A percentile compares a stretch with the other conserved stretches of the same genome.
Conservation (phyloP, 1,284 basidiomycete species). For the Cutaneotrichosporon mucoides region DNA sequence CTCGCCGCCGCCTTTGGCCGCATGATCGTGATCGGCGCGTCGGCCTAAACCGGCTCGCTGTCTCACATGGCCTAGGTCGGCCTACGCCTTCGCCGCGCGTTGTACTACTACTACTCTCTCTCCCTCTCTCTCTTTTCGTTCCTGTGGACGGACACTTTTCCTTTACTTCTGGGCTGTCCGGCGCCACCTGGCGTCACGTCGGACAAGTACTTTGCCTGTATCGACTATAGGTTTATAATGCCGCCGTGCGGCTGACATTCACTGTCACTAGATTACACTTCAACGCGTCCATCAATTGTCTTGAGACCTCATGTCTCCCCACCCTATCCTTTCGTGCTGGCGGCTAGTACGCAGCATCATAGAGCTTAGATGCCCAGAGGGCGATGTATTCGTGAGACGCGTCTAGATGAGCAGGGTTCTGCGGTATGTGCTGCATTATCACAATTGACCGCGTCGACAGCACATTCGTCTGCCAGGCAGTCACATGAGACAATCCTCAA, state of each 20-base stretch:
- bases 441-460: no score
- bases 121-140: no score
- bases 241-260: neutral
- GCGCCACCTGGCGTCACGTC: neutral
- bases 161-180: neutral
- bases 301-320: no score
- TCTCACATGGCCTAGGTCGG: neutral
- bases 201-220: neutral
- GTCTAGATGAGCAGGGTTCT: no score
- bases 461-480: no score
- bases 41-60: neutral
- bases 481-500: no score
- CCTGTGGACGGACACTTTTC: neutral
- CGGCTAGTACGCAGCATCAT: neutral
- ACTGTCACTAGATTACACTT: neutral
- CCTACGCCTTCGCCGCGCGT: neutral
- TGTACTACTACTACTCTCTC: neutral
- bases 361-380: neutral
- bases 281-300: no score
- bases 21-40: constrained; percentile 35
- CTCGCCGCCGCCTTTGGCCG: constrained; percentile 36
- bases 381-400: neutral
- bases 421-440: no score
- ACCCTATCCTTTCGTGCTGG: no score
- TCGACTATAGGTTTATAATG: constrained; percentile 5